Conservation (phyloP, 441 rosid genomes). For the Gossypium trilobum region DNA sequence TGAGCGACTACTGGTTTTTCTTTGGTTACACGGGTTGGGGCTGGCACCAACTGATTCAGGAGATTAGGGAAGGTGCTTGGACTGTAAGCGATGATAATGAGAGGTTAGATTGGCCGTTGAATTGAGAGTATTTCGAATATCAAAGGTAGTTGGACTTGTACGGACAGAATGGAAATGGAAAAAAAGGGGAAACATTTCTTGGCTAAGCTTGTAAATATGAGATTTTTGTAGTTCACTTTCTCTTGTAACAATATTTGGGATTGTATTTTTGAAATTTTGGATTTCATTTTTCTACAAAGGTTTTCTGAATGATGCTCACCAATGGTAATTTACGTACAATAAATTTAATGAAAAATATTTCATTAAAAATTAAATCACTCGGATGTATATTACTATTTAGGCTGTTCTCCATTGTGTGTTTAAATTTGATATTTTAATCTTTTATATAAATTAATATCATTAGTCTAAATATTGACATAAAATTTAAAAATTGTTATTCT, state of each 20-base stretch:
- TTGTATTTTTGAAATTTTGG: not conserved
- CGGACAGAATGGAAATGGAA: not conserved
- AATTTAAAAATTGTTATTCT: too few species aligned
- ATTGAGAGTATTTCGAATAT: not conserved
- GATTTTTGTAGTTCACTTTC: not conserved
- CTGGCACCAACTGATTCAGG: conserved; percentile 63
- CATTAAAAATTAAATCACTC: too few species aligned
- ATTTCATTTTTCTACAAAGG: not conserved
- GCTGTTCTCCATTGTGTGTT: too few species aligned
- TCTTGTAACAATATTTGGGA: not conserved
- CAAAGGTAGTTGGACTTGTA: not conserved
- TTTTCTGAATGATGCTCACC: not conserved
- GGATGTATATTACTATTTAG: too few species aligned
- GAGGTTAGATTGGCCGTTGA: conserved; percentile 46
- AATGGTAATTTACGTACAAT: too few species aligned
- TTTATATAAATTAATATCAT: too few species aligned
- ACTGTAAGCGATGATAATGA: conserved; percentile 26
- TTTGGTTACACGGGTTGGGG: conserved; percentile 79
- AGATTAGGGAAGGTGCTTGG: conserved; percentile 73
- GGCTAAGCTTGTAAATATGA: not conserved
- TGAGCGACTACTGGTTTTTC: conserved; percentile 74
- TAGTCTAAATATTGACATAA: too few species aligned
- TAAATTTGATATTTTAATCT: too few species aligned
- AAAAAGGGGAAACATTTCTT: not conserved
- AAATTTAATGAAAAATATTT: too few species aligned